Base-by-base conservation (phyloP, 1,284 basidiomycete species). In the Schizophyllum commune region DNA sequence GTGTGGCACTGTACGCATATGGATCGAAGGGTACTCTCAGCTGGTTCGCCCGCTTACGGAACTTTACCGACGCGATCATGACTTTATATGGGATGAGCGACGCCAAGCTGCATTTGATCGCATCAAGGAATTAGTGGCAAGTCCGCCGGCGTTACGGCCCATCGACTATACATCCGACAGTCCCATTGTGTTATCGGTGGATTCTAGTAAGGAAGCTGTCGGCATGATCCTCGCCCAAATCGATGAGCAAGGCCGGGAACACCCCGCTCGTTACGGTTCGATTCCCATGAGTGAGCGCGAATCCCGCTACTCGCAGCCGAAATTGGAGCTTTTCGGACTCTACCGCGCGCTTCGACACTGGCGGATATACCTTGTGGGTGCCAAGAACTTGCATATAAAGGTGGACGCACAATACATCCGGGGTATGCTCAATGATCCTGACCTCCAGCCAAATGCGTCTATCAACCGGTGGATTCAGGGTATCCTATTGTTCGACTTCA, bases 401-500 rank as follows among this genome's bases (percentile, higher is more conserved):
- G 70, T 75, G 0, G 76, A 79, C 58, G 75, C 75, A 0, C 65
- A 68, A 5, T 79, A 76, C 59, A 74, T 80, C 52, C 71, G 74
- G 34, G 77, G 75, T 0, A 80, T 80, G 78, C 65, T 81, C 2
- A 71, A 74, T 52, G 74, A 78, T n/a, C 78, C 77, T 0, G 74
- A 78, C 53, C 65, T 76, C 0, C 64, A 69, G 0, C 77, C 74
- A 0, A 73, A 68, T 5, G 68, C 69, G 0, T 67, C 69, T 0
- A 75, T 79, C 2, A 80, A 79, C 55, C 56, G 68, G 0, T 81
- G 79, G 76, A 77, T 80, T 5, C 65, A 69, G 0, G 66, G 68
- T 0, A 79, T 80, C 0, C 58, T 77, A 0, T 68, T 68, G 0
- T 79, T 77, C 57, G 61, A 69, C 13, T 78, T 79, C 59, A 62